A percentile compares a stretch with the other conserved stretches of the same genome.
These are phyloP conservation scores for Xylariaceae sp. DNA, from an alignment of 2,329 filamentous ascomycete genomes.

Conservation along the genomic window DNA sequence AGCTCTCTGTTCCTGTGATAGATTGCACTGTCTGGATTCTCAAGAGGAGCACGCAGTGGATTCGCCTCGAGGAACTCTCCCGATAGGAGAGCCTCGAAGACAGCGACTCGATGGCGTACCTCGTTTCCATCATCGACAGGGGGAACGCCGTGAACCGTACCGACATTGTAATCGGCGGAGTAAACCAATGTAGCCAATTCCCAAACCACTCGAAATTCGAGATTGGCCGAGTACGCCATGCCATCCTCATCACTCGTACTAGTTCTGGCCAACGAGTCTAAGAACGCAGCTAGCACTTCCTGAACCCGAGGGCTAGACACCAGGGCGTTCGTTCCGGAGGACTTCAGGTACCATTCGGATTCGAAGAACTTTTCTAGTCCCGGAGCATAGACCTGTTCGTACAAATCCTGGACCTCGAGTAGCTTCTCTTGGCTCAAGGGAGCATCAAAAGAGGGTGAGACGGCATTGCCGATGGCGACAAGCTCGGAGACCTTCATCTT, in stretches of 20 bases:
- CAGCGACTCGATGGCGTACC: slow-evolving; percentile 63
- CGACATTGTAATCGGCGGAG: slow-evolving; percentile 34
- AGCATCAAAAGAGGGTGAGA: slow-evolving; percentile 51
- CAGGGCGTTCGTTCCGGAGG: slow-evolving; percentile 41
- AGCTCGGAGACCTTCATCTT: slow-evolving; percentile 71
- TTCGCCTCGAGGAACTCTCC: slow-evolving; percentile 60
- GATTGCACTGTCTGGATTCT: slow-evolving; percentile 46
- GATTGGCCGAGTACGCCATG: slow-evolving; percentile 48
- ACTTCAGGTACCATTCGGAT: slow-evolving; percentile 69
- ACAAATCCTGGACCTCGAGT: slow-evolving; percentile 66
- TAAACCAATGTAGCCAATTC: slow-evolving; percentile 49
- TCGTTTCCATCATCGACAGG: slow-evolving; percentile 56
- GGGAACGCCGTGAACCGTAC: slow-evolving; percentile 37
- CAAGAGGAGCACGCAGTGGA: slow-evolving; percentile 47
- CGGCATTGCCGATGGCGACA: slow-evolving; percentile 55
- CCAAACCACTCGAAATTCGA: slow-evolving; percentile 58
- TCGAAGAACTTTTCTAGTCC: slow-evolving; percentile 74
- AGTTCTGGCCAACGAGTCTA: slow-evolving; percentile 49
- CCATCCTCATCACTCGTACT: slow-evolving; percentile 46
- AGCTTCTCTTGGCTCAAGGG: slow-evolving; percentile 48
- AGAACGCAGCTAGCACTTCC: slow-evolving; percentile 61
- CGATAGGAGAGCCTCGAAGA: slow-evolving; percentile 71
- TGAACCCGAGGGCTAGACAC: slow-evolving; percentile 53
- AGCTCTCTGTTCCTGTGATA: slow-evolving; percentile 57
- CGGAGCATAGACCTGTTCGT: slow-evolving; percentile 68